Evolutionary conservation across 1,139 yeast species (phyloP), one percentile per base, ranked within the genome.

Genomic region (Dujonia santamariae): DNA sequence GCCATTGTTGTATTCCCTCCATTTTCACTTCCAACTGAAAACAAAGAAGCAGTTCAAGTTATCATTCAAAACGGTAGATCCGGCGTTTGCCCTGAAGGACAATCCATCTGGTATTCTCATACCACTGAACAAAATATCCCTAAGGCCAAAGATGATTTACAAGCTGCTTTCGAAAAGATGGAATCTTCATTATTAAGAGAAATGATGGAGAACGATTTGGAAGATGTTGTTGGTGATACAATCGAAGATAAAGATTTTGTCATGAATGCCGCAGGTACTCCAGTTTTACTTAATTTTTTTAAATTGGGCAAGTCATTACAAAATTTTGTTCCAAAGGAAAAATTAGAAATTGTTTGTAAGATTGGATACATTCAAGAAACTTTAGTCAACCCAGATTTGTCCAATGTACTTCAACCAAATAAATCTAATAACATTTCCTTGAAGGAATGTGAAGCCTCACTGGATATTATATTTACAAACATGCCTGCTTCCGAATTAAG

Each of bases 1-100:
- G 86, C 96, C 1, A 72, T 88, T 29, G 95, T 90, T 13, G 95
- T 88, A 1, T 92, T 92, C 69, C 97, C 98, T n/a, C 94, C 96
- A 16, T 75, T 75, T 16, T 79, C 96, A 0, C 69, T 90, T 37
- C 72, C 82, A 13, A 72, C 85, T 1, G 62, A 72, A 37, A 90
- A 90, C 54, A 63, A 63, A 36, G 70, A 66, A 42, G 85, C 94
- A 4, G 94, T 92, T 20, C 97, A 90, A 59, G 94, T 83, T 4
- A 64, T 90, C 27, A 85, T 92, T 28, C 80, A 86, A 67, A 95
- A 95, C 33, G 79, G 88, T n/a, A 92, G 86, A 8, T 70, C 92
- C 2, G 97, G 96, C 12, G 83, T 85, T 43, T 88, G 96, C 48
- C 96, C 97, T 1, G 59, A 58, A n/a, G 95, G 87, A 31, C 92